Percentiles rank a stretch among this genome's conserved stretches.
Evolutionary conservation across 495 filamentous ascomycete genomes (phyloP).

Genomic region (Platismatia glauca): DNA sequence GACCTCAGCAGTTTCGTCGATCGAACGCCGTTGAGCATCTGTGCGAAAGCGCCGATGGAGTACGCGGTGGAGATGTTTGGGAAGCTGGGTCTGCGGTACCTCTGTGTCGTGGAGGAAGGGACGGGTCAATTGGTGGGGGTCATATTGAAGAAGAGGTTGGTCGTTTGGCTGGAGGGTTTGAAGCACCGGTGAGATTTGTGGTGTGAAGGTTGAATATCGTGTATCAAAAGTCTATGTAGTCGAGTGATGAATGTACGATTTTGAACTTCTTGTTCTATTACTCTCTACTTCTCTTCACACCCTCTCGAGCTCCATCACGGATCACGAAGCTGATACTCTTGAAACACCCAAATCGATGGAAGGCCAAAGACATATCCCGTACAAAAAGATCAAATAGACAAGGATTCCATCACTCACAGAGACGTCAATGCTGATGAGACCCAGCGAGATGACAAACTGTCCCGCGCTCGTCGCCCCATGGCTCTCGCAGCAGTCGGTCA

Average conservation of each 20-base stretch:
- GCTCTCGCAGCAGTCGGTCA: not conserved
- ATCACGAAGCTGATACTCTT: not conserved
- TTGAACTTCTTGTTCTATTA: too few species aligned
- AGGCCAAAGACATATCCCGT: not conserved
- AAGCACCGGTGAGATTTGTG: conserved; percentile 5
- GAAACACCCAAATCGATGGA: not conserved
- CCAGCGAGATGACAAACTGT: not conserved
- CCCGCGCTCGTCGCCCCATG: not conserved
- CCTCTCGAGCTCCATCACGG: too few species aligned
- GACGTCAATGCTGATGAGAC: not conserved
- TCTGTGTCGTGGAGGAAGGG: conserved; percentile 37
- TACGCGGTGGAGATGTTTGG: conserved; percentile 52
- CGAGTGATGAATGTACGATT: too few species aligned
- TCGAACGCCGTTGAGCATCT: conserved; percentile 42
- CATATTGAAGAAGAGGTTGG: conserved; percentile 20
- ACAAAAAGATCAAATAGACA: not conserved
- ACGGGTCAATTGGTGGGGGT: conserved; percentile 31
- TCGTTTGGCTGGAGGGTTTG: conserved; percentile 20
- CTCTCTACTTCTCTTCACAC: too few species aligned
- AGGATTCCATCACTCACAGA: not conserved
- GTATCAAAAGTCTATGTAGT: not conserved
- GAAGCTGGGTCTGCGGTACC: conserved; percentile 43
- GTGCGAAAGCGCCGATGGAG: conserved; percentile 45
- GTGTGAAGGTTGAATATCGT: not conserved
- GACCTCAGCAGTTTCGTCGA: conserved; percentile 44